Evolutionary conservation across 495 filamentous ascomycete genomes (phyloP).

Genomic region (Podospora australis): DNA sequence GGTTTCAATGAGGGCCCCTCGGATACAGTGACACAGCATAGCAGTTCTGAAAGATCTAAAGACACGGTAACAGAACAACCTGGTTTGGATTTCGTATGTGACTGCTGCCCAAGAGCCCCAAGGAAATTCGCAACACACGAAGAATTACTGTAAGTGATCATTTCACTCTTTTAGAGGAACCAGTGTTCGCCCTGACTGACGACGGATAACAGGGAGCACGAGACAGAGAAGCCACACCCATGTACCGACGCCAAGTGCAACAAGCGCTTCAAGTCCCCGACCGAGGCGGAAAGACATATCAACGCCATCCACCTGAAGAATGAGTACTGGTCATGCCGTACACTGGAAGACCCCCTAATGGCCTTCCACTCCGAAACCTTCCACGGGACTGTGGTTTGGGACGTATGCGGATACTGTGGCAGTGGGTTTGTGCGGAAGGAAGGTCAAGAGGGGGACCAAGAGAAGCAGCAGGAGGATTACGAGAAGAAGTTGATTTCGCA

Average conservation of each 20-base stretch:
- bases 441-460: neutral
- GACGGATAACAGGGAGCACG: slow-evolving; percentile 42
- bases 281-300: slow-evolving; percentile 82
- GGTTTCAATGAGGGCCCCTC: no score
- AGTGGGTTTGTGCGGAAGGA: slow-evolving; percentile 64
- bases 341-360: slow-evolving; percentile 40
- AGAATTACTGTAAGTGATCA: slow-evolving; percentile 59
- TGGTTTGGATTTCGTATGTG: slow-evolving; percentile 52
- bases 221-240: slow-evolving; percentile 74
- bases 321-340: slow-evolving; percentile 80
- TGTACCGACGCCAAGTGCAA: slow-evolving; percentile 61
- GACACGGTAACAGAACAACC: slow-evolving; percentile 39
- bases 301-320: slow-evolving; percentile 82
- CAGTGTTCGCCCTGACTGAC: neutral
- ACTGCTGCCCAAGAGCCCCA: slow-evolving; percentile 83
- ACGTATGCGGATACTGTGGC: slow-evolving; percentile 82
- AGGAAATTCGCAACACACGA: slow-evolving; percentile 69
- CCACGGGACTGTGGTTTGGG: slow-evolving; percentile 34
- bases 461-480: no score
- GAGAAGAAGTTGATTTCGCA: slow-evolving; percentile 49
- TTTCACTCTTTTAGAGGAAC: neutral
- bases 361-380: slow-evolving; percentile 61
- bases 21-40: no score
- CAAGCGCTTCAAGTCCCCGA: slow-evolving; percentile 86
- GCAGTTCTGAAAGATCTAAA: no score